Evolutionary conservation across 2,329 filamentous ascomycete species (phyloP), one percentile per base, ranked within the genome.

Genomic region (Microsporum ferrugineum): DNA sequence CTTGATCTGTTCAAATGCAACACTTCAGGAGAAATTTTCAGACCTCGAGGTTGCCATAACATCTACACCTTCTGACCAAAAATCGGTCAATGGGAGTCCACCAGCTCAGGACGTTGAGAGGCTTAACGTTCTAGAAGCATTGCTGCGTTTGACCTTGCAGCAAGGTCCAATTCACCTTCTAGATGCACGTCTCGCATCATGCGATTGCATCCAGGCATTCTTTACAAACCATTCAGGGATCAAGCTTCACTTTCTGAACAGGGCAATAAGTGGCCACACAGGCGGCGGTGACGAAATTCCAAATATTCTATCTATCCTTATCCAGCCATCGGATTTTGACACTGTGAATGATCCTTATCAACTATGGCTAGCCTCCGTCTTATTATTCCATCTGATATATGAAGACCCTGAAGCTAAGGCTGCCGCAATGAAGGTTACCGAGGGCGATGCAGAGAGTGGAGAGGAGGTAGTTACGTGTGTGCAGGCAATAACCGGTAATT

Each of bases 381-480:
- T 97, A 60, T 82, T 94, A 64, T 88, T 96, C 66, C 91, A 97
- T 68, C 79, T 99, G 8, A 75, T 97, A 17, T 88, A 86, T 64
- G 89, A 95, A 63, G 88, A 94, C 66, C 77, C 83, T 2, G 83
- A 88, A 65, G 89, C 89, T 1, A 97, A 97, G 71, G 80, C 81
- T 4, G 80, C 88, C 57, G 85, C 91, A 17, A 89, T 95, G 81
- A 81, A 82, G 27, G 85, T 99, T 23, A 89, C 86, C 0, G 92
- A 97, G 73, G 94, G 94, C 8, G 89, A 97, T 72, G 88, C 89
- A 27, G 86, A 87, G 38, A 89, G 82, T 66, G 94, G 92, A 2
- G 94, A 99, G 76, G 94, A 99, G 73, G 90, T 96, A 10, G 87
- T 99, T 10, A 96, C 92, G 0, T 90, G 89, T 69, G 89, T 99